These are phyloP conservation scores for Pichia californica DNA, from an alignment of 805 yeast genomes.

Conservation along the genomic window DNA sequence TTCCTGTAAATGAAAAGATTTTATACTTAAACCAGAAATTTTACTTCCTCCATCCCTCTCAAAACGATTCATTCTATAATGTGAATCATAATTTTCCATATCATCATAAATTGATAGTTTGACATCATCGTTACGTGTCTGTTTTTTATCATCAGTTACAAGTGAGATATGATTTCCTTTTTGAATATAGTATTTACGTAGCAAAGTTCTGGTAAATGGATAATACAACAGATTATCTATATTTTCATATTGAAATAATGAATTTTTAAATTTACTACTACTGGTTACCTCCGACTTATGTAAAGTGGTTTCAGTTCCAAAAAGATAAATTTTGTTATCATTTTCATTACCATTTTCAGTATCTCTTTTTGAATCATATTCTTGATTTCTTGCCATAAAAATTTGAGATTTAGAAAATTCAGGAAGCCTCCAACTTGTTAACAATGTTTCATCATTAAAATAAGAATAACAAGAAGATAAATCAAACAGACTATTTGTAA, in stretches of 20 bases:
- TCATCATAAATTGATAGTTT: background rate
- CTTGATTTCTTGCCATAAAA: too few species aligned
- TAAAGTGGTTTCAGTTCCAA: too few species aligned
- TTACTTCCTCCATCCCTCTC: background rate
- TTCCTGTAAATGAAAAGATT: background rate
- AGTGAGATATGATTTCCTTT: background rate
- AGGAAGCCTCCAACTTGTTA: constrained; percentile 2
- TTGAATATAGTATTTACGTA: background rate
- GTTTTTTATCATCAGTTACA: background rate
- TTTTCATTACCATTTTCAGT: background rate
- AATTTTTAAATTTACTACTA: too few species aligned
- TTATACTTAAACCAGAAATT: background rate
- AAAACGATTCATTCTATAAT: too few species aligned
- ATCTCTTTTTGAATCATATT: background rate
- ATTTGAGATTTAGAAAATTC: background rate
- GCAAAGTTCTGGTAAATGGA: background rate
- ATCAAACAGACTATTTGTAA: background rate
- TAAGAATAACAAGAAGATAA: background rate
- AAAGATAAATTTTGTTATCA: background rate
- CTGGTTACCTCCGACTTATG: too few species aligned
- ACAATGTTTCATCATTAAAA: background rate
- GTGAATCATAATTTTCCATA: too few species aligned
- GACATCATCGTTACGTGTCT: too few species aligned
- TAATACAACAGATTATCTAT: constrained; percentile 3
- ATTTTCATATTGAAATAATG: too few species aligned